Evolutionary conservation across 176 grass and related monocot genomes (phyloP), one percentile per base, ranked within the genome.

Genomic region (Cymbopogon citratus): DNA sequence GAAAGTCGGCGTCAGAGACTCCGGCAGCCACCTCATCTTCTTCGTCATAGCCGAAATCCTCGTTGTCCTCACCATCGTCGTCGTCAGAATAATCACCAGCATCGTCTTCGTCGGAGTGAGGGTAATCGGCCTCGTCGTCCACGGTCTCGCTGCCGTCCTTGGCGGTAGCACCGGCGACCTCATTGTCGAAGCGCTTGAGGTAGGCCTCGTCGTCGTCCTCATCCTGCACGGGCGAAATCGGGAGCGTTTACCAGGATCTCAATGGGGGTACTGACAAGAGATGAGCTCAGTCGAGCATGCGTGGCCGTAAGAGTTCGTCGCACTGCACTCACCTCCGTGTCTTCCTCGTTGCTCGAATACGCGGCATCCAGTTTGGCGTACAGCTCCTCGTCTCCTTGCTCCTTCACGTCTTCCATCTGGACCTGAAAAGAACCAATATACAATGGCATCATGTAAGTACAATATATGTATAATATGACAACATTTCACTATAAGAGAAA

Each of bases 281-380:
- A 6, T 11, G 29, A 6, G 35, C 34, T 40, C 9, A n/a, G 2
- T 19, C 4, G 79, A 39, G 18, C 35, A 18, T 24, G 41, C 46
- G 9, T 8, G 18, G 5, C 28, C 5, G 57, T 49, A 12, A 35
- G 9, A 25, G 38, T 28, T 44, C 25, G 18, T 21, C 1, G 12
- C n/a, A n/a, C n/a, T 1, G 69, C n/a, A n/a, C 81, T 73, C 62
- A 95, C 96, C 90, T 93, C 95, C 57, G 31, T 76, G 27, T 85
- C 92, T 82, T 98, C 92, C n/a, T 91, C 92, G 74, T 98, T 90
- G 5, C 88, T 88, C 2, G 81, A 91, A 66, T 98, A 95, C 3
- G 86, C 92, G 39, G 88, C 87, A 57, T 95, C 88, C 5, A 98
- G 85, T 43, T 86, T 93, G 25, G 79, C 73, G 63, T 98, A 95